Evolutionary conservation across 805 yeast species (phyloP).

Genomic region (Saturnispora bothae): DNA sequence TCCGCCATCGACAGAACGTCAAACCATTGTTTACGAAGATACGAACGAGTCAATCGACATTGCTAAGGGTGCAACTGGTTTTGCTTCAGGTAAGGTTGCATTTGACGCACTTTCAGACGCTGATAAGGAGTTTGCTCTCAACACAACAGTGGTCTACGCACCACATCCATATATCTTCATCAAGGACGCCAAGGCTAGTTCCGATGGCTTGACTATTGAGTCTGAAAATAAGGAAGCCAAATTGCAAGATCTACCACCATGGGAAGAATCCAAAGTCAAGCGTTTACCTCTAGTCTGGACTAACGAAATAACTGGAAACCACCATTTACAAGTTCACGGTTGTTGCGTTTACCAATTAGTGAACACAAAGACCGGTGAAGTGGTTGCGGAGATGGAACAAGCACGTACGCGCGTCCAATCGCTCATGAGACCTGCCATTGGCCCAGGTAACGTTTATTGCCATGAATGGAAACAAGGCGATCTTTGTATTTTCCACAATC

Average conservation of each 20-base stretch:
- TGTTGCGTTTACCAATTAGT: conserved; percentile 66
- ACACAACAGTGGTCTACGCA: conserved; percentile 77
- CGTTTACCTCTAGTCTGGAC: conserved; percentile 85
- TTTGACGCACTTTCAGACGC: conserved; percentile 55
- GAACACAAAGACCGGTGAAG: conserved; percentile 46
- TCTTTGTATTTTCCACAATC: conserved; percentile 73
- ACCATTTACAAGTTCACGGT: conserved; percentile 80
- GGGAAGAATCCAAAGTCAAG: conserved; percentile 75
- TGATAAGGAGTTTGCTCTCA: conserved; percentile 64
- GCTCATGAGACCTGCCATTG: conserved; percentile 77
- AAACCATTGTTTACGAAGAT: conserved; percentile 57
- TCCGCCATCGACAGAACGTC: conserved; percentile 56
- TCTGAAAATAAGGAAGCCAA: conserved; percentile 57
- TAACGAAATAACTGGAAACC: conserved; percentile 74
- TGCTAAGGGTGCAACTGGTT: conserved; percentile 83
- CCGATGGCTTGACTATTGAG: conserved; percentile 80
- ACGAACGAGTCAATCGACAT: conserved; percentile 53
- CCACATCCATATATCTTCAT: conserved; percentile 89
- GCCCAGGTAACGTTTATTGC: conserved; percentile 63
- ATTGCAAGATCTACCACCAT: conserved; percentile 61
- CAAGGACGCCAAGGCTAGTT: conserved; percentile 68
- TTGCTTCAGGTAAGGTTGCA: conserved; percentile 76
- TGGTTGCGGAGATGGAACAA: conserved; percentile 51
- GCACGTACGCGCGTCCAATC: conserved; percentile 64
- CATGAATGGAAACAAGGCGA: conserved; percentile 82